Evolutionary conservation across 225 moss, liverwort and hornwort genomes (phyloP), one percentile per base, ranked within the genome.

Genomic region (Thuidium tamariscinum): DNA sequence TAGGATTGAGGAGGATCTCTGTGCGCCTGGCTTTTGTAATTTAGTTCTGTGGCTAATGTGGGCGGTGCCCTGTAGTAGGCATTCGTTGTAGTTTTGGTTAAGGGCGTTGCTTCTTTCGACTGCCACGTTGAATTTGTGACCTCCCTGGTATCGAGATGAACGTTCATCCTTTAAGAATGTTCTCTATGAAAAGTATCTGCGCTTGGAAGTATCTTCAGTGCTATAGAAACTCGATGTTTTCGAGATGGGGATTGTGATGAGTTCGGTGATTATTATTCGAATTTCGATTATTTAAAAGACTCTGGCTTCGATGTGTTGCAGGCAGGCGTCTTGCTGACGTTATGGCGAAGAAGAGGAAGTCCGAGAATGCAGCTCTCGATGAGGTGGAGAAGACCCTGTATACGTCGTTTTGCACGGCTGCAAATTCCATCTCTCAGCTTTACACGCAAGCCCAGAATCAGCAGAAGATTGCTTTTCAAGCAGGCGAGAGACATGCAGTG

Each of bases 401-500:
- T 82, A 95, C 96, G 41, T 95, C 98, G 64, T 98, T 98, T 86
- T 95, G 96, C 89, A 94, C 95, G 51, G 96, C 98, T 78, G 98
- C 98, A 54, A 98, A 98, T 86, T 96, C 98, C 48, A 96, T 98
- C 61, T 98, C 98, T 44, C 98, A 98, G 77, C 95, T 98, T 62
- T 98, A 98, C 90, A 98, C 98, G 51, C 98, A 98, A 90, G 91
- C 98, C 54, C 98, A 98, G 92, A 93, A 96, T 74, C 98, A 98
- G 86, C 98, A 98, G 83, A 96, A 95, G 89, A 77, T 98, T 71
- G 95, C 98, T 67, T 98, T 95, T 69, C 98, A 96, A 88, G 98
- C 96, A 77, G 98, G 98, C 81, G 98, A 98, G 87, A 94, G 96
- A 46, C 95, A 95, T 86, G 90, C 90, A 78, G 93, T 94, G 95